Conservation (phyloP, 179 eudicot species). For the Beta corolliflora region DNA sequence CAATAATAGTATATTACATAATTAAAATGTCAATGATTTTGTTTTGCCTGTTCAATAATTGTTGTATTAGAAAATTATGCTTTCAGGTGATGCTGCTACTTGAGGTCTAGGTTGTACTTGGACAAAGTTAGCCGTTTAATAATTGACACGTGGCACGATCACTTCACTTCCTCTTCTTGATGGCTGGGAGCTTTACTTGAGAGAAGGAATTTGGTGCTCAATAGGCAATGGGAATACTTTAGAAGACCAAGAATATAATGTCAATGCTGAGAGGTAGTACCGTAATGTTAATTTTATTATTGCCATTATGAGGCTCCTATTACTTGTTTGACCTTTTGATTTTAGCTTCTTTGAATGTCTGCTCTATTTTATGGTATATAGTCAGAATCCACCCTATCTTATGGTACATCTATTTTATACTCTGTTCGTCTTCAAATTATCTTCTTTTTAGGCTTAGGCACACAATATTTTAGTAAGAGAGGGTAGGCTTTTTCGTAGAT, state of each 20-base stretch:
- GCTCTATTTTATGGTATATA: background rate
- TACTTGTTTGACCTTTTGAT: slow-evolving; percentile 7
- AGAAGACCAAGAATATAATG: slow-evolving; percentile 1
- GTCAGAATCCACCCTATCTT: background rate
- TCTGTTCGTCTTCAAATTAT: no score
- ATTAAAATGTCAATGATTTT: slow-evolving; percentile 22
- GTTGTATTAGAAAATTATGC: slow-evolving; percentile 11
- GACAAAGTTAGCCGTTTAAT: slow-evolving; percentile 9
- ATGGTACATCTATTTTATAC: background rate
- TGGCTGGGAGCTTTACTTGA: background rate
- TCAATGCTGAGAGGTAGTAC: slow-evolving; percentile 12
- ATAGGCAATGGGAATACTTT: background rate
- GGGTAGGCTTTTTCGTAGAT: no score
- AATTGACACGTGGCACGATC: slow-evolving; percentile 25
- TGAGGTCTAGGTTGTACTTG: slow-evolving; percentile 5
- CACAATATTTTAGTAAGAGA: no score
- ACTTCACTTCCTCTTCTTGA: slow-evolving; percentile 21
- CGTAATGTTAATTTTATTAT: background rate
- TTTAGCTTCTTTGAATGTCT: slow-evolving; percentile 2
- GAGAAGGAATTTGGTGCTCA: background rate
- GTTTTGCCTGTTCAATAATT: slow-evolving; percentile 19
- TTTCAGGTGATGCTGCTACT: slow-evolving; percentile 28
- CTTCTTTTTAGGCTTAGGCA: no score
- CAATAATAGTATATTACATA: slow-evolving; percentile 3
- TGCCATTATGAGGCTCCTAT: slow-evolving; percentile 16